Evolutionary conservation across 2,329 filamentous ascomycete genomes (phyloP).

Genomic region (Alternaria novae-zelandiae): DNA sequence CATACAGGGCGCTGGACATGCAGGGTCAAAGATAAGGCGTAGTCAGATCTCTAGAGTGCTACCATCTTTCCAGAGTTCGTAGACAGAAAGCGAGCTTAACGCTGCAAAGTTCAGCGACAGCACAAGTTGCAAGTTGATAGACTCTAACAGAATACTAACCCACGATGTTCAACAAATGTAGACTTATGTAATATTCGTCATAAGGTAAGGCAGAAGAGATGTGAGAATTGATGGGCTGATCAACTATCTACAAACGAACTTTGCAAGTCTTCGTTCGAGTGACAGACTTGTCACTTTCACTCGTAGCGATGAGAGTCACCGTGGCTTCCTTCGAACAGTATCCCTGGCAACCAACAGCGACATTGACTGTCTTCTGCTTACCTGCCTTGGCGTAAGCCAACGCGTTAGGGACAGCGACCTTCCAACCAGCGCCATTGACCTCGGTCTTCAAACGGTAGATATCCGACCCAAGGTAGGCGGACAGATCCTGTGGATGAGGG

Average conservation of each 20-base stretch:
- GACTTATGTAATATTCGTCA: background rate
- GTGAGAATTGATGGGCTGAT: background rate
- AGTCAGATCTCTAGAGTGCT: background rate
- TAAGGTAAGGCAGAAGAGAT: background rate
- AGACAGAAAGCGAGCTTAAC: background rate
- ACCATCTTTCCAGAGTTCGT: background rate
- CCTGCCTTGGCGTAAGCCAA: conserved; percentile 54
- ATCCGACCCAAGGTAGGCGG: conserved; percentile 53
- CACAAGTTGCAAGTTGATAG: background rate
- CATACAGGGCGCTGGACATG: background rate
- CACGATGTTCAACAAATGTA: background rate
- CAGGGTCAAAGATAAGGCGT: background rate
- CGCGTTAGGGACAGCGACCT: conserved; percentile 50
- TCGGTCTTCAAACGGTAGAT: conserved; percentile 57
- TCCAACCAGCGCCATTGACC: conserved; percentile 57
- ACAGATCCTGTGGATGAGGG: conserved; percentile 45
- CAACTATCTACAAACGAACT: background rate
- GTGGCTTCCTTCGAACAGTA: conserved; percentile 44
- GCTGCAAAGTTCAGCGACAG: background rate
- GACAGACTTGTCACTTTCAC: conserved; percentile 46
- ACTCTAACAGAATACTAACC: background rate
- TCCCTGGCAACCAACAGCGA: conserved; percentile 49
- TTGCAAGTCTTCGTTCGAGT: background rate
- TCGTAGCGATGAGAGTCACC: conserved; percentile 54
- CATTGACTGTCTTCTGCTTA: conserved; percentile 46